These are phyloP conservation scores for Rhodotorula taiwanensis DNA, from an alignment of 768 basidiomycete genomes.

Conservation along the genomic window DNA sequence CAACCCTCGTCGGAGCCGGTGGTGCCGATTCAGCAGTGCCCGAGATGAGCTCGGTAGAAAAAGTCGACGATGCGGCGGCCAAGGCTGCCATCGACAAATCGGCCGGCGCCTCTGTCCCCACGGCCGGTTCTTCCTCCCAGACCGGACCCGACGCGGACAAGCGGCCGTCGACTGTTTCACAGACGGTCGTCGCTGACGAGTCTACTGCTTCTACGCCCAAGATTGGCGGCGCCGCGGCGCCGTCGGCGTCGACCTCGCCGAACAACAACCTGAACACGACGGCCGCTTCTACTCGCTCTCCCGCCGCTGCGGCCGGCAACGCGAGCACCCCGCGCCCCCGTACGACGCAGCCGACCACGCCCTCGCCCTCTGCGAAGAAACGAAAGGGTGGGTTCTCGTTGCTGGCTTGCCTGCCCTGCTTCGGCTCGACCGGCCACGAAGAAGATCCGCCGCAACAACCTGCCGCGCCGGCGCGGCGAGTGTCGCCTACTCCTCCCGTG, in stretches of 20 bases:
- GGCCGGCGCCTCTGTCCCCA: no score
- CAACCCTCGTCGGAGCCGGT: no score
- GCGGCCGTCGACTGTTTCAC: not conserved
- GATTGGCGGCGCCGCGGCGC: not conserved
- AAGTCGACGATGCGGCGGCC: conserved; percentile 1
- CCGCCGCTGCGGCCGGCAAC: conserved; percentile 7
- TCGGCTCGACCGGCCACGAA: conserved; percentile 14
- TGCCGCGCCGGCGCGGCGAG: no score
- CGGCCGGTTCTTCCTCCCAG: no score
- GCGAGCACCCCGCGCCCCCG: not conserved
- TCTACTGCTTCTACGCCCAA: not conserved
- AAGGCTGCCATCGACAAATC: not conserved
- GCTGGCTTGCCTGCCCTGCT: conserved; percentile 30
- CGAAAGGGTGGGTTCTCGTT: conserved; percentile 9
- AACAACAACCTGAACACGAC: not conserved
- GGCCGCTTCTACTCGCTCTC: not conserved
- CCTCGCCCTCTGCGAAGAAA: conserved; percentile 18
- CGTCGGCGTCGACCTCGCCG: not conserved
- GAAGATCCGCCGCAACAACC: not conserved
- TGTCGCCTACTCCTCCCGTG: no score
- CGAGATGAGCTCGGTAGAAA: not conserved
- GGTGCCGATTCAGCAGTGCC: no score
- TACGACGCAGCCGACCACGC: no score
- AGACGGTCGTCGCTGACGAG: not conserved
- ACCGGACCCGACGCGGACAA: not conserved